These are phyloP conservation scores for Neophaeococcomyces aloes DNA, from an alignment of 2,329 filamentous ascomycete species.

Conservation along the genomic window DNA sequence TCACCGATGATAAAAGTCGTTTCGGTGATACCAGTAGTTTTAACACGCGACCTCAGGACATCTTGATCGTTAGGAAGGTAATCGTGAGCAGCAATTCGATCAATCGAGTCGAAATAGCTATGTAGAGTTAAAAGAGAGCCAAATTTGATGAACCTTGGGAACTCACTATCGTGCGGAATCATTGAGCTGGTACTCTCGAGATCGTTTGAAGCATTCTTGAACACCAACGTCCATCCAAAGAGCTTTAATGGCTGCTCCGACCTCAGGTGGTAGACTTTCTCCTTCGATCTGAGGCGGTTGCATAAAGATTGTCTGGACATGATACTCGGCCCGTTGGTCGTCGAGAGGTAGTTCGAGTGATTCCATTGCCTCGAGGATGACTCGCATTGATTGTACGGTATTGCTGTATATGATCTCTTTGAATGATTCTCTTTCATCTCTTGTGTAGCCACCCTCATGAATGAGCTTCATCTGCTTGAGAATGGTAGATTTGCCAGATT, in stretches of 20 bases:
- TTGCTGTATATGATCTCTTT: conserved; percentile 65
- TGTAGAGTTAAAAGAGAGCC: conserved; percentile 27
- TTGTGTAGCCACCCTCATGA: conserved; percentile 95
- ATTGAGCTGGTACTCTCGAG: conserved; percentile 90
- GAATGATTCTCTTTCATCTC: conserved; percentile 66
- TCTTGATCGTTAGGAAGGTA: conserved; percentile 95
- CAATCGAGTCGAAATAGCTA: conserved; percentile 93
- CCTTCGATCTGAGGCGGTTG: conserved; percentile 94
- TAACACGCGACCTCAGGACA: conserved; percentile 88
- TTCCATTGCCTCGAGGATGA: conserved; percentile 60
- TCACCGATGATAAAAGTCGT: conserved; percentile 93
- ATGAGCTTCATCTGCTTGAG: conserved; percentile 99
- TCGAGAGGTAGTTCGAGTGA: conserved; percentile 69
- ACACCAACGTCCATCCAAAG: conserved; percentile 90
- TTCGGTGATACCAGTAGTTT: conserved; percentile 95
- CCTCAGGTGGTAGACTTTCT: conserved; percentile 85
- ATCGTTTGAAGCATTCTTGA: conserved; percentile 90
- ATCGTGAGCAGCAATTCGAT: conserved; percentile 78
- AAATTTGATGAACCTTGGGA: not conserved
- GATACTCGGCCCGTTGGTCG: conserved; percentile 88
- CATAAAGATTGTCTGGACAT: conserved; percentile 98
- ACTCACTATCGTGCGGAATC: conserved; percentile 92
- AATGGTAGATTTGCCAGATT: conserved; percentile 92
- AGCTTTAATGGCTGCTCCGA: conserved; percentile 82
- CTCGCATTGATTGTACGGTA: conserved; percentile 60